phyloP scores from a whole-genome alignment of 106 monocot species.

The Posidonia australis region DNA sequence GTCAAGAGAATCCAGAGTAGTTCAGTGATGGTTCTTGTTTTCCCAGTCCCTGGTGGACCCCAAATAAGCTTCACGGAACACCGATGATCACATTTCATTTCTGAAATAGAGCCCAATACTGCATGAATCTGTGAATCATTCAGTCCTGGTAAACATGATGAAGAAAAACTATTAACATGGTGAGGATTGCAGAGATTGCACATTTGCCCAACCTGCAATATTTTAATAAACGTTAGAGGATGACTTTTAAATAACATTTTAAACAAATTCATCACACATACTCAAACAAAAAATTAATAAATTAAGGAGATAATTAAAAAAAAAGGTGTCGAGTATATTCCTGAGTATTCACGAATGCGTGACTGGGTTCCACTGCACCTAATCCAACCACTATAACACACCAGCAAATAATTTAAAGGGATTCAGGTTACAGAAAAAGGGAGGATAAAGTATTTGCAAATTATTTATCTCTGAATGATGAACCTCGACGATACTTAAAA shows the following conservation, averaged over 20 bases:
- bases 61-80: slow-evolving; percentile 28
- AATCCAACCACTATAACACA: too few relatives aligned
- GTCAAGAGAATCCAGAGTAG: slow-evolving; percentile 10
- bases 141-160: not conserved
- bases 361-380: too few relatives aligned
- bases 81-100: not conserved
- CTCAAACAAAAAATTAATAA: not conserved
- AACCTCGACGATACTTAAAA: too few relatives aligned
- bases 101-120: slow-evolving; percentile 13
- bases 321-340: too few relatives aligned
- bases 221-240: not conserved
- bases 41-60: slow-evolving; percentile 47
- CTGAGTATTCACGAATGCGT: too few relatives aligned
- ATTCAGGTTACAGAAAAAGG: too few relatives aligned
- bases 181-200: not conserved
- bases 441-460: too few relatives aligned
- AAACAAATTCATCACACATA: not conserved
- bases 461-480: too few relatives aligned
- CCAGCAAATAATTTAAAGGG: too few relatives aligned
- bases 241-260: not conserved
- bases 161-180: too few relatives aligned
- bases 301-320: too few relatives aligned
- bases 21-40: slow-evolving; percentile 32
- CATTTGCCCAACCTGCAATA: not conserved
- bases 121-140: slow-evolving; percentile 38